Evolutionary conservation across 768 basidiomycete genomes (phyloP), one percentile per base, ranked within the genome.

Genomic region (Naematelia encephala): DNA sequence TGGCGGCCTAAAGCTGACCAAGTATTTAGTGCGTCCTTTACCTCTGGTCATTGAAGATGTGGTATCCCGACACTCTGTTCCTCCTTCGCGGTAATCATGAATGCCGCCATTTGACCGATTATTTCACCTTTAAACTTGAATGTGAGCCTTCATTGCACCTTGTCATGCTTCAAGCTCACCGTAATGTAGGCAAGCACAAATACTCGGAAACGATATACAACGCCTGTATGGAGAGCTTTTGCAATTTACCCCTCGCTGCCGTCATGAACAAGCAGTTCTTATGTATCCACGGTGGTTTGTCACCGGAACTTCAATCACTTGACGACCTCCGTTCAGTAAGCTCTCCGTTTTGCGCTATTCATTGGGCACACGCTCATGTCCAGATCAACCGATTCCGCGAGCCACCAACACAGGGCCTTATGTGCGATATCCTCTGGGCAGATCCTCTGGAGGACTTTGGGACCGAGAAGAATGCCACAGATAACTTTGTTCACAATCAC

Each of bases 251-350:
- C 1, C 83, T 99, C 8, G 94, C 94, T 0, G 96, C 96, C 28
- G 78, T 99, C 72, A 98, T 98, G 94, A 99, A 99, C 82, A 97
- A 97, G 75, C 96, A 98, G 78, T 99, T 99, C 78, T 81, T 98
- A 51, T 99, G 94, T 78, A 96, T 98, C 61, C 96, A 99, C 61
- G 96, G 96, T 27, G 96, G 96, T 16, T 82, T 99, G 13, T 93
- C 90, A 0, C 96, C 96, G 0, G 96, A 99, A 75, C 80, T 99
- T 39, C 86, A 91, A 65, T 97, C 94, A 2, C 83, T 99, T 47
- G 94, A 99, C 70, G 96, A 99, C 76, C 85, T 99, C 45, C 87
- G 92, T 54, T 81, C 80, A 47, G 93, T 94, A 60, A 39, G 88
- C 81, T 21, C 8, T 19, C 30, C n/a, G 39, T 44, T 39, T n/a